Conservation (phyloP, 192 early-diverging fungal genomes). For the Coemansia sp. region DNA sequence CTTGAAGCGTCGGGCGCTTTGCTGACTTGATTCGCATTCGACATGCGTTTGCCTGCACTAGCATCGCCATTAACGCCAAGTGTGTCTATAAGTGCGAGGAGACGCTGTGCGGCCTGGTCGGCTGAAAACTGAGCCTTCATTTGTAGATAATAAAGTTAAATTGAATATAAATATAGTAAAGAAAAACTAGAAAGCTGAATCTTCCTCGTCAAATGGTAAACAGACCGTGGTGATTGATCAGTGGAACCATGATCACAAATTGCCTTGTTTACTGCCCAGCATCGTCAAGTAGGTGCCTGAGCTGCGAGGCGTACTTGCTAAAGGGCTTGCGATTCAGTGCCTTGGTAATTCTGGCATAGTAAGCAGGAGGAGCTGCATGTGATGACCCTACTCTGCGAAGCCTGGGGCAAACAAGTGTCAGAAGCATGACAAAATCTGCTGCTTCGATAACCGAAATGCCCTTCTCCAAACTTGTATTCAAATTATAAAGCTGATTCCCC, state of each 20-base stretch:
- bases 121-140: conserved; percentile 21
- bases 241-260: neutral
- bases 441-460: neutral
- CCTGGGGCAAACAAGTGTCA: neutral
- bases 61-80: neutral
- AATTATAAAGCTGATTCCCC: neutral
- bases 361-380: neutral
- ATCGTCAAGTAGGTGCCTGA: neutral
- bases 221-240: neutral
- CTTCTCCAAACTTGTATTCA: neutral
- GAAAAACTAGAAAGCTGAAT: neutral
- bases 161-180: neutral
- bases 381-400: neutral
- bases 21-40: neutral
- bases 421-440: neutral
- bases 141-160: conserved; percentile 6
- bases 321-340: neutral
- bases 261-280: neutral
- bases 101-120: conserved; percentile 33
- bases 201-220: neutral
- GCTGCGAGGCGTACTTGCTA: neutral
- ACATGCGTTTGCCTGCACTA: neutral
- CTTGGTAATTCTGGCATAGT: neutral
- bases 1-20: conserved; percentile 22
- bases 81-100: conserved; percentile 26